Percentiles rank a stretch among this genome's conserved stretches.
These are phyloP conservation scores for Claviceps pazoutovae DNA, from an alignment of 2,329 filamentous ascomycete species.

Conservation along the genomic window DNA sequence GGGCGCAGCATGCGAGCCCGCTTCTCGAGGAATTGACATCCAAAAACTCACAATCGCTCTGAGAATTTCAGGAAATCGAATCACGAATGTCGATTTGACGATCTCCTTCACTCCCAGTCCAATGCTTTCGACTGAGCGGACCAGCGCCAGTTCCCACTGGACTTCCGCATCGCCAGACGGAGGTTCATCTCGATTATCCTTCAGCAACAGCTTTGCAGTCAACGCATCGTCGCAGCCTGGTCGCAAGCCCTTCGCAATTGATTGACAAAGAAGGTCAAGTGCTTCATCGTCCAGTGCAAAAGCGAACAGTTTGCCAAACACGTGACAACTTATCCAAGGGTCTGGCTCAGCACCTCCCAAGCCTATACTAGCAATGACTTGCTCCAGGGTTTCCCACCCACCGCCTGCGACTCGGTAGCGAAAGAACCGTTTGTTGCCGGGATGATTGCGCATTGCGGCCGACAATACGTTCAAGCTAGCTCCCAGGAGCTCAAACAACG, in stretches of 20 bases:
- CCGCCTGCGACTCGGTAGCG: conserved; percentile 58
- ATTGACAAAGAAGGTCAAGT: conserved; percentile 53
- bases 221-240: conserved; percentile 14
- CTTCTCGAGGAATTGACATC: conserved; percentile 43
- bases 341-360: conserved; percentile 53
- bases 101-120: conserved; percentile 31
- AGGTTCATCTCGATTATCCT: conserved; percentile 11
- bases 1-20: conserved; percentile 29
- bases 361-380: conserved; percentile 55
- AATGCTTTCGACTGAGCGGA: conserved; percentile 23
- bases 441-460: conserved; percentile 61
- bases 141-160: conserved; percentile 25
- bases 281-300: conserved; percentile 70
- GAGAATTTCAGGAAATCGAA: conserved; percentile 50
- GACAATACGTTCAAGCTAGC: conserved; percentile 60
- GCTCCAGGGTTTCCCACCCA: conserved; percentile 66
- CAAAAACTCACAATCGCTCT: conserved; percentile 49
- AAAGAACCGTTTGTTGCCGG: conserved; percentile 83
- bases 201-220: background rate
- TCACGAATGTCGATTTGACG: conserved; percentile 34
- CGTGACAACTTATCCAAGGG: conserved; percentile 51
- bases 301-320: conserved; percentile 70
- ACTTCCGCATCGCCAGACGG: conserved; percentile 14
- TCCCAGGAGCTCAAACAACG: conserved; percentile 56
- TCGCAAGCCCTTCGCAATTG: conserved; percentile 25